Conservation (phyloP, 371 early-diverging fungal species). For the Lichtheimia corymbifera region DNA sequence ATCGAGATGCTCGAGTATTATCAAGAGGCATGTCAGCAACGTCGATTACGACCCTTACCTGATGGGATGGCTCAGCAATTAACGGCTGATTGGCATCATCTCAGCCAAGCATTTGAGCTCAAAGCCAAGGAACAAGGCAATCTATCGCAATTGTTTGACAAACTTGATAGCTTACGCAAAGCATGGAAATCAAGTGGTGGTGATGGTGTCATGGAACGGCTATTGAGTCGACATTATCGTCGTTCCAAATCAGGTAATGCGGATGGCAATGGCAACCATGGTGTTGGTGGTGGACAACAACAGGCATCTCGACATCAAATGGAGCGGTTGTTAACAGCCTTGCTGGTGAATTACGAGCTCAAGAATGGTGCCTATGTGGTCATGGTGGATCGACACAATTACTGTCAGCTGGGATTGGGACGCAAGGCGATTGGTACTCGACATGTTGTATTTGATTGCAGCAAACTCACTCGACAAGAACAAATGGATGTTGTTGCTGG, state of each 20-base stretch:
- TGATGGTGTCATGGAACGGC: no score
- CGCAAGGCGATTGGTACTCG: constrained; percentile 12
- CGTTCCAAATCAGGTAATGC: no score
- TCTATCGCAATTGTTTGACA: constrained; percentile 11
- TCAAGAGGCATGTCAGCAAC: constrained; percentile 19
- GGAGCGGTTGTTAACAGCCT: constrained; percentile 21
- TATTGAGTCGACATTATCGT: no score
- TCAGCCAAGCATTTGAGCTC: constrained; percentile 29
- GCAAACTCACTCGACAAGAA: constrained; percentile 7
- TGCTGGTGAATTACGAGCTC: constrained; percentile 16
- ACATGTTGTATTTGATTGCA: constrained; percentile 19
- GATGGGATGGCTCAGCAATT: constrained; percentile 17
- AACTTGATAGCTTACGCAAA: constrained; percentile 13
- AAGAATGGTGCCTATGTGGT: constrained; percentile 23
- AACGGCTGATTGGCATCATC: constrained; percentile 29
- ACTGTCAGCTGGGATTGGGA: constrained; percentile 20
- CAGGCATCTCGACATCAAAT: constrained; percentile 12
- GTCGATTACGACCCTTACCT: constrained; percentile 12
- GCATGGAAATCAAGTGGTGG: constrained; percentile 18
- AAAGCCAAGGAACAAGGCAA: constrained; percentile 29
- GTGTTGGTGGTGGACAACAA: neutral
- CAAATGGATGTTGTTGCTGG: constrained; percentile 18
- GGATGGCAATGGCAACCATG: no score
- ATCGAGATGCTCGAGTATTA: constrained; percentile 22
- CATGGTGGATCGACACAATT: constrained; percentile 24